Evolutionary conservation across 768 basidiomycete species (phyloP).

Genomic region (Phylloporus arenicola): DNA sequence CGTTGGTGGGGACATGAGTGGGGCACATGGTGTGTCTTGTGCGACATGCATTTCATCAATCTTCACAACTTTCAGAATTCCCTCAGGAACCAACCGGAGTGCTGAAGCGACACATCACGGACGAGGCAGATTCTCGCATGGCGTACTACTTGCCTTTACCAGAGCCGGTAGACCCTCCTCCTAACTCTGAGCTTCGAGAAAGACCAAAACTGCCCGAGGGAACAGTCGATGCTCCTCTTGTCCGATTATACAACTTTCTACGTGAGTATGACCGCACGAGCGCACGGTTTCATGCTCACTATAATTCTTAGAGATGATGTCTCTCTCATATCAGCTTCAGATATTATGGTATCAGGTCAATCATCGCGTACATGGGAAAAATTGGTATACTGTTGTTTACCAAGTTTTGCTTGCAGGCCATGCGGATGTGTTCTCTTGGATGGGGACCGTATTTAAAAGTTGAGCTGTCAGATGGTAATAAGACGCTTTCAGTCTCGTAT

Average conservation of each 20-base stretch:
- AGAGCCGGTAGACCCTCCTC: conserved; percentile 37
- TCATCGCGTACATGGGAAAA: not conserved
- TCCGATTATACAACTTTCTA: conserved; percentile 82
- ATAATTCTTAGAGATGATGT: conserved; percentile 69
- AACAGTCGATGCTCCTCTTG: conserved; percentile 74
- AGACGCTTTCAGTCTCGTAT: conserved; percentile 69
- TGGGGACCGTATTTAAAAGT: conserved; percentile 77
- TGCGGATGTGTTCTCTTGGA: conserved; percentile 77
- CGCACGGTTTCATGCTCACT: not conserved
- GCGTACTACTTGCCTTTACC: conserved; percentile 54
- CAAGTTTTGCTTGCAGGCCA: conserved; percentile 39
- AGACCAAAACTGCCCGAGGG: conserved; percentile 50
- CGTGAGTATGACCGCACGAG: conserved; percentile 47
- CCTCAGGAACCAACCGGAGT: conserved; percentile 60
- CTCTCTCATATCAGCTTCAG: conserved; percentile 87
- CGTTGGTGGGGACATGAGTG: conserved; percentile 68
- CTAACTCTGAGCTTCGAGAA: conserved; percentile 38
- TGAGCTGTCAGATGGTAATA: conserved; percentile 62
- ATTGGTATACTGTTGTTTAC: not conserved
- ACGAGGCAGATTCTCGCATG: conserved; percentile 67
- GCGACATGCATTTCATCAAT: not conserved
- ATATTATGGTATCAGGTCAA: conserved; percentile 75
- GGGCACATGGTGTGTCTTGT: conserved; percentile 52
- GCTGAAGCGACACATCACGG: conserved; percentile 61
- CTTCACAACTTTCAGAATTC: conserved; percentile 47